phyloP scores from a whole-genome alignment of 2,329 filamentous ascomycete species.

The Ilyonectria robusta region DNA sequence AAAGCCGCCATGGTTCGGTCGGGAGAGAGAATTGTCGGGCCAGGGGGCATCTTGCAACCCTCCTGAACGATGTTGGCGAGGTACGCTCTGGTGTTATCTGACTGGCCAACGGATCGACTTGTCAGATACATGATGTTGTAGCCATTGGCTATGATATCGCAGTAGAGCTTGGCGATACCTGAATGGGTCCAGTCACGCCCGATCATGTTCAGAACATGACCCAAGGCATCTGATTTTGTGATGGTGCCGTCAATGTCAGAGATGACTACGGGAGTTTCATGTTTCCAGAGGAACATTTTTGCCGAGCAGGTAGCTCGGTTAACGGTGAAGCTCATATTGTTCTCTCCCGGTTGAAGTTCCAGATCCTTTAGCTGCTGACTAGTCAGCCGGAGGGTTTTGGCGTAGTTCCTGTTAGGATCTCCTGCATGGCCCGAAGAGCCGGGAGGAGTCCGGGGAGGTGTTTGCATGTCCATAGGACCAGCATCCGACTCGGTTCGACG shows the following conservation, averaged over 20 bases:
- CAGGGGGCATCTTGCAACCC: conserved; percentile 85
- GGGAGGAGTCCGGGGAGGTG: conserved; percentile 79
- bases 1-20: conserved; percentile 96
- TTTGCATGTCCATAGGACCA: conserved; percentile 68
- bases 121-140: conserved; percentile 99
- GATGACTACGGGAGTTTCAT: conserved; percentile 94
- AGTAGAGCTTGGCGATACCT: conserved; percentile 96
- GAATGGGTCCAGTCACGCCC: conserved; percentile 98
- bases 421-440: conserved; percentile 71
- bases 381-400: conserved; percentile 94
- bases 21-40: conserved; percentile 94
- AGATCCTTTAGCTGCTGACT: conserved; percentile 94
- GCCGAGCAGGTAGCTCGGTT: conserved; percentile 94
- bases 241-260: conserved; percentile 99
- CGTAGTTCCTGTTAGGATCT: conserved; percentile 89
- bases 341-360: conserved; percentile 86
- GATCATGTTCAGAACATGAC: conserved; percentile 96
- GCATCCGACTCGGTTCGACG: conserved; percentile 78
- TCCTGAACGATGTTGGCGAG: conserved; percentile 92
- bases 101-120: conserved; percentile 91
- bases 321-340: conserved; percentile 95
- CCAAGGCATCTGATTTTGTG: conserved; percentile 95
- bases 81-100: conserved; percentile 91
- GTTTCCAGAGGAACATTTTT: conserved; percentile 93
- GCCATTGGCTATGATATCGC: conserved; percentile 93